Evolutionary conservation across 2,329 filamentous ascomycete species (phyloP).

Genomic region (Verticillium zaregamsianum): DNA sequence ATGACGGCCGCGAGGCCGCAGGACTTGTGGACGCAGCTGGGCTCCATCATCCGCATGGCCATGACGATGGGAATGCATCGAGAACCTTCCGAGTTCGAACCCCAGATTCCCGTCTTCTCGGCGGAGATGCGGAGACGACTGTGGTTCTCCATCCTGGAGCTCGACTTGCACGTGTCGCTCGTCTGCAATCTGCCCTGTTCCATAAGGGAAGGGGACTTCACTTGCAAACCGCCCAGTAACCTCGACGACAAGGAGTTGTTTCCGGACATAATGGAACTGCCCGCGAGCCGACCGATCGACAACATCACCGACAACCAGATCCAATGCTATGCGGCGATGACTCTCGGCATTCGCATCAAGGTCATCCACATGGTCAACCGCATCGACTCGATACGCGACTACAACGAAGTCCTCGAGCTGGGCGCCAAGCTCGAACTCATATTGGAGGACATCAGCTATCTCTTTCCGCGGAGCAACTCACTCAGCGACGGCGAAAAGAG

Average conservation of each 20-base stretch:
- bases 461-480: constrained; percentile 42
- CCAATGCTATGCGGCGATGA: constrained; percentile 49
- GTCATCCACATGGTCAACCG: constrained; percentile 46
- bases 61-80: constrained; percentile 58
- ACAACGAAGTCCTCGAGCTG: constrained; percentile 47
- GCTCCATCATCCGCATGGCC: constrained; percentile 50
- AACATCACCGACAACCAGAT: constrained; percentile 49
- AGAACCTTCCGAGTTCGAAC: constrained; percentile 49
- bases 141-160: constrained; percentile 54
- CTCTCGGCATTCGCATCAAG: constrained; percentile 43
- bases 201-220: constrained; percentile 49
- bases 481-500: constrained; percentile 39
- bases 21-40: constrained; percentile 51
- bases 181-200: constrained; percentile 47
- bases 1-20: constrained; percentile 45
- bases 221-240: constrained; percentile 48
- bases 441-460: constrained; percentile 50
- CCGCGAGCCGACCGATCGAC: constrained; percentile 45
- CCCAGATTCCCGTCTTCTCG: constrained; percentile 44
- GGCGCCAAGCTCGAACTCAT: constrained; percentile 49
- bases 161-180: constrained; percentile 52
- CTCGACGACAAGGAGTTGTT: constrained; percentile 47
- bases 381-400: constrained; percentile 49
- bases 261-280: constrained; percentile 43
- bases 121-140: constrained; percentile 50